Conservation (phyloP, 495 filamentous ascomycete genomes). For the Aspergillus mulundensis region DNA sequence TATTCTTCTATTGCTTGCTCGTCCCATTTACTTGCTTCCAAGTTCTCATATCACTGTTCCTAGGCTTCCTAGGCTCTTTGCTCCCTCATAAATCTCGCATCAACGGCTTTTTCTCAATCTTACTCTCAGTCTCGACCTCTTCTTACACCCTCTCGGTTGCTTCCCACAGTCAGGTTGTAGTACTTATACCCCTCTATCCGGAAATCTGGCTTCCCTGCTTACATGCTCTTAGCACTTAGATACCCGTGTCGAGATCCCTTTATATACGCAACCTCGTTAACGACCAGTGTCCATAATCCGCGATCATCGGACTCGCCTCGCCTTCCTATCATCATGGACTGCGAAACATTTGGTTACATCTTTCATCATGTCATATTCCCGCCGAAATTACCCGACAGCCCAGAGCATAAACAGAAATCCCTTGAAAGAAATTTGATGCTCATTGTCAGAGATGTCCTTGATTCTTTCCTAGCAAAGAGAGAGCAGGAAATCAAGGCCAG, state of each 20-base stretch:
- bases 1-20: too few species aligned
- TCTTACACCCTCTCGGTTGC: background rate
- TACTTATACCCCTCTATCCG: background rate
- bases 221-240: too few species aligned
- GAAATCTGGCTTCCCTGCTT: too few species aligned
- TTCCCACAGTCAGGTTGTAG: too few species aligned
- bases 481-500: background rate
- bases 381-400: slow-evolving; percentile 10
- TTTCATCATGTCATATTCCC: slow-evolving; percentile 14
- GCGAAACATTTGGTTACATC: slow-evolving; percentile 5
- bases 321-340: background rate
- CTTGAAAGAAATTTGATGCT: slow-evolving; percentile 8
- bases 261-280: background rate
- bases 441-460: slow-evolving; percentile 5
- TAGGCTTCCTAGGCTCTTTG: too few species aligned
- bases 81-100: too few species aligned
- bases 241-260: too few species aligned
- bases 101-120: too few species aligned
- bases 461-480: slow-evolving; percentile 3
- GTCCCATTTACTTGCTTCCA: too few species aligned
- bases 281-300: background rate
- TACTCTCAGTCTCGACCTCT: background rate
- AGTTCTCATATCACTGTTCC: too few species aligned
- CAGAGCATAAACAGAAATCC: background rate
- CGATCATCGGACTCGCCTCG: background rate